Percentiles rank a stretch among this genome's conserved stretches.
phyloP scores from a whole-genome alignment of 768 basidiomycete genomes.

The Trametes maxima region DNA sequence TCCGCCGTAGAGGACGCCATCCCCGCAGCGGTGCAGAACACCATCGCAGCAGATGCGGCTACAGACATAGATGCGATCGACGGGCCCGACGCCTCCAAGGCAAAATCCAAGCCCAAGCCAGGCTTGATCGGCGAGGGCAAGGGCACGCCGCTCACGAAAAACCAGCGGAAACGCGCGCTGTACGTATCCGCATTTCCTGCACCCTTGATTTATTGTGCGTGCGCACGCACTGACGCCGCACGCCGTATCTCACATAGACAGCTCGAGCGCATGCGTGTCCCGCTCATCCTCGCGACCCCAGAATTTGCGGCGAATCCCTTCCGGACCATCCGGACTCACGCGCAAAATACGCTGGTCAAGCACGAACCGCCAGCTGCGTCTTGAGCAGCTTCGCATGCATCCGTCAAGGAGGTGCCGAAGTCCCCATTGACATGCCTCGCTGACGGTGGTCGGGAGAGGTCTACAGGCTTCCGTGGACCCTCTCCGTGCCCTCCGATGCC shows the following conservation, averaged over 20 bases:
- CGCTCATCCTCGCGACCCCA: slow-evolving; percentile 66
- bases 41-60: not conserved
- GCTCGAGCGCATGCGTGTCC: slow-evolving; percentile 68
- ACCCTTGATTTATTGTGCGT: slow-evolving; percentile 15
- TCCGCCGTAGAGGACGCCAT: slow-evolving; percentile 50
- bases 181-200: slow-evolving; percentile 40
- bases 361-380: slow-evolving; percentile 35
- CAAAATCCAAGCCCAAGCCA: slow-evolving; percentile 34
- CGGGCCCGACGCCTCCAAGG: slow-evolving; percentile 22
- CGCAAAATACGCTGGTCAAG: slow-evolving; percentile 73
- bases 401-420: not conserved
- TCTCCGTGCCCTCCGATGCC: not conserved
- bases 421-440: not conserved
- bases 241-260: slow-evolving; percentile 45
- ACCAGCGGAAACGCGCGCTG: slow-evolving; percentile 71
- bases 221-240: slow-evolving; percentile 8
- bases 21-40: slow-evolving; percentile 25
- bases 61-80: slow-evolving; percentile 10
- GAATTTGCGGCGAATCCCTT: slow-evolving; percentile 73
- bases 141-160: slow-evolving; percentile 54
- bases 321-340: slow-evolving; percentile 76
- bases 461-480: not conserved
- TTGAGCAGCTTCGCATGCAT: slow-evolving; percentile 6
- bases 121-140: slow-evolving; percentile 73
- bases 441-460: not conserved